phyloP scores from a whole-genome alignment of 768 basidiomycete species.

The Hygrophorus russula region DNA sequence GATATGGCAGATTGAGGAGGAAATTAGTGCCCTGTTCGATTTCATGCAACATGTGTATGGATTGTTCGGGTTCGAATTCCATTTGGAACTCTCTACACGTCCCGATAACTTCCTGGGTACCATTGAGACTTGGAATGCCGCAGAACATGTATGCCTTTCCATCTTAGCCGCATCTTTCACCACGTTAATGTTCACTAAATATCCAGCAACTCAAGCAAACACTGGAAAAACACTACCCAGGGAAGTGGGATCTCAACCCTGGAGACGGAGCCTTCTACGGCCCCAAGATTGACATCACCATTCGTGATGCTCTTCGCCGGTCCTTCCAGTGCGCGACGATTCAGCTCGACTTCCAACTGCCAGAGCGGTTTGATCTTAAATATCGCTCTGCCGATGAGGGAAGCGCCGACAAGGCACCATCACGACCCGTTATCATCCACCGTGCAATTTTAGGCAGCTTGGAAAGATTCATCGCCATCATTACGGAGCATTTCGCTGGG shows the following conservation, averaged over 20 bases:
- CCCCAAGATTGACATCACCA: slow-evolving; percentile 97
- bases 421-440: slow-evolving; percentile 95
- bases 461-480: slow-evolving; percentile 93
- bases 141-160: slow-evolving; percentile 55
- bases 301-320: slow-evolving; percentile 82
- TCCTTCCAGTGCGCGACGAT: slow-evolving; percentile 99
- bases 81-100: slow-evolving; percentile 88
- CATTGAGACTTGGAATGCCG: slow-evolving; percentile 82
- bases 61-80: slow-evolving; percentile 89
- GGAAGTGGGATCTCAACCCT: slow-evolving; percentile 86
- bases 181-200: slow-evolving; percentile 5
- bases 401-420: slow-evolving; percentile 40
- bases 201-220: slow-evolving; percentile 71
- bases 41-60: slow-evolving; percentile 94
- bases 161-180: background rate
- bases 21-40: slow-evolving; percentile 82
- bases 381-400: slow-evolving; percentile 75
- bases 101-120: slow-evolving; percentile 90
- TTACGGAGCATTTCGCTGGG: slow-evolving; percentile 94
- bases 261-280: slow-evolving; percentile 99
- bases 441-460: slow-evolving; percentile 90
- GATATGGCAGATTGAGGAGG: slow-evolving; percentile 58
- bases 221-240: slow-evolving; percentile 77
- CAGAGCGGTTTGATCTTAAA: slow-evolving; percentile 90
- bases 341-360: slow-evolving; percentile 97